Evolutionary conservation across 2,329 filamentous ascomycete genomes (phyloP).

Genomic region (Cadophora luteo-olivacea): DNA sequence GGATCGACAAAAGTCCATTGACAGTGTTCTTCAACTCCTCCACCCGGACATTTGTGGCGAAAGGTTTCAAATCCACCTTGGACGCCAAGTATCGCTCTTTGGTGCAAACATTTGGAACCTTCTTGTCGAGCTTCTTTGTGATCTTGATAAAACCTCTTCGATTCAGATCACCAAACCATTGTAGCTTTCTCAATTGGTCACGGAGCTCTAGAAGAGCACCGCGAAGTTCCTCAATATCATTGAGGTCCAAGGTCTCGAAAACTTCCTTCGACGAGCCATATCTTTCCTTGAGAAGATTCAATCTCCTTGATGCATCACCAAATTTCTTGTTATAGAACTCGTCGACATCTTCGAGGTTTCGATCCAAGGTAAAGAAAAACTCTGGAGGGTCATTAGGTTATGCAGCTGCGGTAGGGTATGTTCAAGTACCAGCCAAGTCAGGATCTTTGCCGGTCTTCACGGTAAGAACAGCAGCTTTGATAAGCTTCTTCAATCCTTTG

Average conservation of each 20-base stretch:
- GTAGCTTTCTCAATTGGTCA: slow-evolving; percentile 85
- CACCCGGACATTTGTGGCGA: slow-evolving; percentile 76
- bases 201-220: slow-evolving; percentile 88
- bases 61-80: slow-evolving; percentile 87
- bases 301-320: slow-evolving; percentile 79
- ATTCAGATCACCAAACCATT: slow-evolving; percentile 99
- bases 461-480: slow-evolving; percentile 75
- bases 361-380: slow-evolving; percentile 96
- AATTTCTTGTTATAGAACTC: slow-evolving; percentile 97
- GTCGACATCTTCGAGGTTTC: slow-evolving; percentile 96
- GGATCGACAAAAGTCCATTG: slow-evolving; percentile 88
- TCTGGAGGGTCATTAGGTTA: slow-evolving; percentile 55
- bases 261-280: slow-evolving; percentile 79
- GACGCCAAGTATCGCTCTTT: slow-evolving; percentile 88
- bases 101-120: slow-evolving; percentile 75
- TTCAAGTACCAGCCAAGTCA: slow-evolving; percentile 82
- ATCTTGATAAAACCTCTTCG: slow-evolving; percentile 96
- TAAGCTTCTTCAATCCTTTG: slow-evolving; percentile 91
- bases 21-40: slow-evolving; percentile 68
- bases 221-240: slow-evolving; percentile 91
- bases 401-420: slow-evolving; percentile 7
- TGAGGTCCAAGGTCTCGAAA: slow-evolving; percentile 77
- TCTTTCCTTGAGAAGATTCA: slow-evolving; percentile 85
- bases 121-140: slow-evolving; percentile 98
- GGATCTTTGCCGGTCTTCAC: slow-evolving; percentile 73